Conservation (phyloP, 495 filamentous ascomycete species). For the Trichoderma orchidacearum region DNA sequence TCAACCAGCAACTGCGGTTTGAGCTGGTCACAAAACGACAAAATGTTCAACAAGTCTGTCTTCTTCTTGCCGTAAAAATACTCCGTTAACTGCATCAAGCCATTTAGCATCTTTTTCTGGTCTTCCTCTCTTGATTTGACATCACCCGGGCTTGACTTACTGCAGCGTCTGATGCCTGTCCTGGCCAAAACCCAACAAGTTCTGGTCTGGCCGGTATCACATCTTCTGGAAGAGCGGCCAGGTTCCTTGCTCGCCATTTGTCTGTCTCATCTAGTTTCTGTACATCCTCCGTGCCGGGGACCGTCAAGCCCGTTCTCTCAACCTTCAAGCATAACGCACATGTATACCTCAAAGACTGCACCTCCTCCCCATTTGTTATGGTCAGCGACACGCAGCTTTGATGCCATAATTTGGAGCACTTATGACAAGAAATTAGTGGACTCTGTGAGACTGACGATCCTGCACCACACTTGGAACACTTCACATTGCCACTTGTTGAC, state of each 20-base stretch:
- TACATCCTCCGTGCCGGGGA: not conserved
- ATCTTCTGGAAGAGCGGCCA: not conserved
- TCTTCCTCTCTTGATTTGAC: not conserved
- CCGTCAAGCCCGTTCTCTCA: not conserved
- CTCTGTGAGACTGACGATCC: not conserved
- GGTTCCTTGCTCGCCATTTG: not conserved
- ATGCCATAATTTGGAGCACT: not conserved
- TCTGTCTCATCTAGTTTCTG: not conserved
- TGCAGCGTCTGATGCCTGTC: not conserved
- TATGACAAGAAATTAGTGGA: not conserved
- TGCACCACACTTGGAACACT: not conserved
- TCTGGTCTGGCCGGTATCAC: not conserved
- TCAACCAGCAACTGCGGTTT: conserved; percentile 12
- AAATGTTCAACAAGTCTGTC: conserved; percentile 16
- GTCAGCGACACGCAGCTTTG: not conserved
- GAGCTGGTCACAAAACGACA: conserved; percentile 14
- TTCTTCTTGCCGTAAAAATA: conserved; percentile 24
- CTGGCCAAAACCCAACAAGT: not conserved
- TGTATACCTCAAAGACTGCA: not conserved
- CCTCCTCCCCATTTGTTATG: not conserved
- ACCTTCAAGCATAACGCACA: not conserved
- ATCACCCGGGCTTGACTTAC: too few relatives aligned
- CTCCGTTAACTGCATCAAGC: conserved; percentile 14
- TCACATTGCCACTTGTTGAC: not conserved
- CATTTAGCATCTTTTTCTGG: not conserved